A percentile compares a stretch with the other conserved stretches of the same genome.
phyloP scores from a whole-genome alignment of 306 rosid genomes.

The Lathyrus sativus region DNA sequence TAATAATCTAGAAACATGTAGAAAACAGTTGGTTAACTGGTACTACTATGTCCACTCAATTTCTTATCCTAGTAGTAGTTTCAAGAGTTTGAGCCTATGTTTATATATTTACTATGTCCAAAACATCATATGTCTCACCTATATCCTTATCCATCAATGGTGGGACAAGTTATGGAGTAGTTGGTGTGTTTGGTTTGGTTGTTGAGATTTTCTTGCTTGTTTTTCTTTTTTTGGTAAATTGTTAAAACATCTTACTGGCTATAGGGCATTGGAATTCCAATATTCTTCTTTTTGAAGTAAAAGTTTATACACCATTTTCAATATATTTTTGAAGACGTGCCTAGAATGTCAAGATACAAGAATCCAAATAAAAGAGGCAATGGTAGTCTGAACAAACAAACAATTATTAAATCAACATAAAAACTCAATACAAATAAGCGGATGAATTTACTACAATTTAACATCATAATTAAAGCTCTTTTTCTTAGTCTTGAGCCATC shows the following conservation, averaged over 20 bases:
- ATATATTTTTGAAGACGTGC: too few relatives aligned
- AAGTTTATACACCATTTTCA: too few relatives aligned
- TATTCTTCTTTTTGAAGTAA: too few relatives aligned
- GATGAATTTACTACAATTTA: too few relatives aligned
- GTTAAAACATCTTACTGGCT: neutral
- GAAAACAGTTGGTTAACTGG: slow-evolving; percentile 31
- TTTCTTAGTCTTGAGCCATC: too few relatives aligned
- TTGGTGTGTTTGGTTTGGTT: neutral
- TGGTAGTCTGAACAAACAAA: too few relatives aligned
- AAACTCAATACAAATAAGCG: too few relatives aligned
- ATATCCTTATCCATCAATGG: slow-evolving; percentile 45
- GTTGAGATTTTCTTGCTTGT: slow-evolving; percentile 18
- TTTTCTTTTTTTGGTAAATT: neutral
- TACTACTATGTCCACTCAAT: slow-evolving; percentile 46
- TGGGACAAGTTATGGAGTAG: slow-evolving; percentile 32
- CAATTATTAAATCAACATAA: too few relatives aligned
- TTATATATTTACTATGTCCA: slow-evolving; percentile 32
- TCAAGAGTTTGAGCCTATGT: neutral
- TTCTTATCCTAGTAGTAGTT: slow-evolving; percentile 39
- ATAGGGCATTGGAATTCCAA: too few relatives aligned
- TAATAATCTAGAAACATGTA: slow-evolving; percentile 39
- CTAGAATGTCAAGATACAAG: too few relatives aligned
- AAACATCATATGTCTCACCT: slow-evolving; percentile 25
- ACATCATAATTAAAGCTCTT: too few relatives aligned
- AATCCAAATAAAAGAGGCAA: too few relatives aligned